Evolutionary conservation across 305 asterid species (phyloP).

Genomic region (Stenogyne calaminthoides): DNA sequence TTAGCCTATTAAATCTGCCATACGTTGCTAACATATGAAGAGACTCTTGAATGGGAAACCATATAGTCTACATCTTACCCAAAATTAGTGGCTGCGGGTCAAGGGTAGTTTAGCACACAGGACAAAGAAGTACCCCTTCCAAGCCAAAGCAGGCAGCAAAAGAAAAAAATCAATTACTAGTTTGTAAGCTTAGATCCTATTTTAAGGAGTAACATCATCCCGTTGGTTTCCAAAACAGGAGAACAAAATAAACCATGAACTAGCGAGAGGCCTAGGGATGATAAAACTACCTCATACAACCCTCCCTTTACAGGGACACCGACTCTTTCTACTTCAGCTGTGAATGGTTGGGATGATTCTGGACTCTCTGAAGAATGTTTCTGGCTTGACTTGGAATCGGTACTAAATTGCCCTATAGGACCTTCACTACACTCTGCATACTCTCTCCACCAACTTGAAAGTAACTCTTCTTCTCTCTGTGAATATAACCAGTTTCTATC

Average conservation of each 20-base stretch:
- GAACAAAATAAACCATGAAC: not conserved
- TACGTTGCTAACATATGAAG: not conserved
- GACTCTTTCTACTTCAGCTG: constrained; percentile 86
- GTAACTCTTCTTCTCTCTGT: constrained; percentile 93
- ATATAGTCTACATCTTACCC: not conserved
- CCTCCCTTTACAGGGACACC: constrained; percentile 99
- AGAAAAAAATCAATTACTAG: not conserved
- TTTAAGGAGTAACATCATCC: not conserved
- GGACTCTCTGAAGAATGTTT: constrained; percentile 43
- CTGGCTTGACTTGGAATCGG: constrained; percentile 34
- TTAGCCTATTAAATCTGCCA: not conserved
- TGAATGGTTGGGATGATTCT: constrained; percentile 38
- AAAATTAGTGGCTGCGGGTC: not conserved
- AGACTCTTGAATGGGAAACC: not conserved
- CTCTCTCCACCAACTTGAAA: constrained; percentile 95
- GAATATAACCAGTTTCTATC: constrained; percentile 32
- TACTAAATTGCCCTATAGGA: constrained; percentile 57
- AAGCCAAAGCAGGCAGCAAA: constrained; percentile 4
- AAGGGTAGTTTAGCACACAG: not conserved
- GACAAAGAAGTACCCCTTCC: not conserved
- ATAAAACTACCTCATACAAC: constrained; percentile 73
- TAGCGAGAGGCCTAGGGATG: constrained; percentile 19
- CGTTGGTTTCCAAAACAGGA: not conserved
- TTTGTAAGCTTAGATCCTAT: not conserved
- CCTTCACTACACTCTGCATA: constrained; percentile 98